Percentiles rank a stretch among this genome's conserved stretches.
phyloP scores from a whole-genome alignment of 2,329 filamentous ascomycete genomes.

The Westerdykella ornata region DNA sequence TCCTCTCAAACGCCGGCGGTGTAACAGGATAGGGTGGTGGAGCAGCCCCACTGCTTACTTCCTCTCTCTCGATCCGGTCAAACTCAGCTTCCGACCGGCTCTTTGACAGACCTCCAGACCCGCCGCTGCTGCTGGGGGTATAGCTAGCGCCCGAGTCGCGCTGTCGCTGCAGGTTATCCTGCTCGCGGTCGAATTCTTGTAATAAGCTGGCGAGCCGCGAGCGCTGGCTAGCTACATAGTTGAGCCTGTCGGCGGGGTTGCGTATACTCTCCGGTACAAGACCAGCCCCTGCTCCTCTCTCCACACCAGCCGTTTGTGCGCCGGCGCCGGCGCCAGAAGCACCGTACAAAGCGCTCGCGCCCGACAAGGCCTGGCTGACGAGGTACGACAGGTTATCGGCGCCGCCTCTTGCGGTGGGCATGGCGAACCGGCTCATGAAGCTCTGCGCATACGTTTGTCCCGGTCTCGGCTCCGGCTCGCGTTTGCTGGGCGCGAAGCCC shows the following conservation, averaged over 20 bases:
- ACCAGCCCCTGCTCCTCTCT: constrained; percentile 52
- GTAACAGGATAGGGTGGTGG: constrained; percentile 35
- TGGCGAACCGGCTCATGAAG: constrained; percentile 77
- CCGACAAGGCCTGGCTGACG: constrained; percentile 66
- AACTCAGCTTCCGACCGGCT: constrained; percentile 84
- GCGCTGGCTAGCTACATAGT: constrained; percentile 70
- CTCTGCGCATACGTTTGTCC: constrained; percentile 65
- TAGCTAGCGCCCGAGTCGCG: constrained; percentile 37
- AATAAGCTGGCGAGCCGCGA: constrained; percentile 69
- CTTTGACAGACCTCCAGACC: constrained; percentile 56
- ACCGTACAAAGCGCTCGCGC: constrained; percentile 48
- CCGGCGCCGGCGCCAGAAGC: constrained; percentile 8
- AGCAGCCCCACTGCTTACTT: constrained; percentile 52
- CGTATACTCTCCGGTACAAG: constrained; percentile 65
- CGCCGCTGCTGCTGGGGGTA: constrained; percentile 42
- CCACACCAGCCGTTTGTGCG: constrained; percentile 39
- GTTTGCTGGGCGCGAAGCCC: constrained; percentile 61
- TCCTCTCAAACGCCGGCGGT: constrained; percentile 25
- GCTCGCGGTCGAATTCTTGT: constrained; percentile 72
- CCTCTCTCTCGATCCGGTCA: constrained; percentile 70
- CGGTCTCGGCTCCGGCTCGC: constrained; percentile 41
- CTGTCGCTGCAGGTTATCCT: constrained; percentile 49
- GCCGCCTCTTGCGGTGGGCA: constrained; percentile 62
- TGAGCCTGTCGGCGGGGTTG: constrained; percentile 59
- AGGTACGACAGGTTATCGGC: constrained; percentile 66